A percentile compares a stretch with the other conserved stretches of the same genome.
Conservation (phyloP, 768 basidiomycete species). For the Agaricus sinodeliciosus region DNA sequence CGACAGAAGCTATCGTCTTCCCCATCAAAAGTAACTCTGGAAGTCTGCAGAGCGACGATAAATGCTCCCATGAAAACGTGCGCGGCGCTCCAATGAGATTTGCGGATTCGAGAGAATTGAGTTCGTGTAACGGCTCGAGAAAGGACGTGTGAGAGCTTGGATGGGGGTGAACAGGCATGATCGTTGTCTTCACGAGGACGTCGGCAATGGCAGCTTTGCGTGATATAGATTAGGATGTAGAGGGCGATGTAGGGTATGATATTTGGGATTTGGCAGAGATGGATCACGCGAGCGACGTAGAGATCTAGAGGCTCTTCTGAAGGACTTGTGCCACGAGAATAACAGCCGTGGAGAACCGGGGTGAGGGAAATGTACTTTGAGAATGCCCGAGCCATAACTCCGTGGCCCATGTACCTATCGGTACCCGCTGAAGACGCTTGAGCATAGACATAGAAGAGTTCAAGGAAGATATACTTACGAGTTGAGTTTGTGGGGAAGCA, state of each 20-base stretch:
- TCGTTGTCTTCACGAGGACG: neutral
- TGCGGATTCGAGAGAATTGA: neutral
- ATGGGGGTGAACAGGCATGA: neutral
- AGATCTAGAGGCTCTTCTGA: neutral
- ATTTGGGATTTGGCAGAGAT: neutral
- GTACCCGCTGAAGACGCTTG: neutral
- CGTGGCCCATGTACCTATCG: neutral
- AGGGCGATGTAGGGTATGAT: neutral
- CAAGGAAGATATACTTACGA: too few species aligned
- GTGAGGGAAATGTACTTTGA: neutral
- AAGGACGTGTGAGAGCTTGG: neutral
- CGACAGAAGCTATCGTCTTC: neutral
- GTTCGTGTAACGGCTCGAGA: neutral
- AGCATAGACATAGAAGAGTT: too few species aligned
- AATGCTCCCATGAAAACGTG: conserved; percentile 1
- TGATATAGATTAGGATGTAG: neutral
- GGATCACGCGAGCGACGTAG: neutral
- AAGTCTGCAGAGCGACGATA: neutral
- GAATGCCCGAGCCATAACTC: neutral
- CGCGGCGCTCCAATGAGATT: neutral
- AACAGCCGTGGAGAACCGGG: neutral
- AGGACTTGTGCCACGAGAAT: neutral
- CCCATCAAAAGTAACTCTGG: neutral
- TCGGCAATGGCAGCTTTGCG: neutral
- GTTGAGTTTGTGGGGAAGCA: too few species aligned